Base-by-base conservation (phyloP, 176 grass and related monocot genomes). In the Hyparrhenia diplandra region DNA sequence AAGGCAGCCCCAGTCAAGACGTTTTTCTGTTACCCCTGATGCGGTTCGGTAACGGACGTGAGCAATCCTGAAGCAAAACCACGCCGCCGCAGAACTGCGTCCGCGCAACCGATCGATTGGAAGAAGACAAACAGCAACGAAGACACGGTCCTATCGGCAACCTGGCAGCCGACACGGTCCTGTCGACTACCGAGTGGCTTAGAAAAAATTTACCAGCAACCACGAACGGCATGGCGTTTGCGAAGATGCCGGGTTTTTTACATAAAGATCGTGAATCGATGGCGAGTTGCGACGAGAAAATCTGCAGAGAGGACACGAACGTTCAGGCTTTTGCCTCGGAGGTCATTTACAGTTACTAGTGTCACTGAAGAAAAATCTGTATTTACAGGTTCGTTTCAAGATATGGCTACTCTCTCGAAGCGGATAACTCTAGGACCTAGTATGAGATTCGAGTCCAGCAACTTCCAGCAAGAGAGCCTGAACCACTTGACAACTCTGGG, bases 11-110 rank as follows among this genome's bases (percentile, higher is more conserved):
- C 21, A 39, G 80, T 57, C 60, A 18, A 45, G 35, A 66, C 21
- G 45, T 37, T 8, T 49, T n/a, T 69, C 78, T 27, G 77, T 75
- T 74, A 68, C 27, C 42, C 66, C 61, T n/a, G 36, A 34, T 74
- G 28, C 27, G 4, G 59, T 14, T 62, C 30, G 79, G 20, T 77
- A 64, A 31, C 52, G 57, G 30, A 8, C 52, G 36, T 21, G 75
- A 63, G 45, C 77, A 10, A 20, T 81, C 51, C 29, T 42, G 30
- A 24, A 51, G 65, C 25, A 47, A 29, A 28, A 12, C 17, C 31
- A 52, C 43, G 32, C 24, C n/a, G n/a, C n/a, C 13, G 21, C 21
- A 4, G 13, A 80, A 16, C 21, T 37, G 64, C 66, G 10, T 69
- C 66, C 66, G 36, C 36, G 35, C 11, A 62, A 14, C 12, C 35